These are phyloP conservation scores for Colletotrichum graminicola DNA, from an alignment of 2,329 filamentous ascomycete genomes.

Conservation along the genomic window DNA sequence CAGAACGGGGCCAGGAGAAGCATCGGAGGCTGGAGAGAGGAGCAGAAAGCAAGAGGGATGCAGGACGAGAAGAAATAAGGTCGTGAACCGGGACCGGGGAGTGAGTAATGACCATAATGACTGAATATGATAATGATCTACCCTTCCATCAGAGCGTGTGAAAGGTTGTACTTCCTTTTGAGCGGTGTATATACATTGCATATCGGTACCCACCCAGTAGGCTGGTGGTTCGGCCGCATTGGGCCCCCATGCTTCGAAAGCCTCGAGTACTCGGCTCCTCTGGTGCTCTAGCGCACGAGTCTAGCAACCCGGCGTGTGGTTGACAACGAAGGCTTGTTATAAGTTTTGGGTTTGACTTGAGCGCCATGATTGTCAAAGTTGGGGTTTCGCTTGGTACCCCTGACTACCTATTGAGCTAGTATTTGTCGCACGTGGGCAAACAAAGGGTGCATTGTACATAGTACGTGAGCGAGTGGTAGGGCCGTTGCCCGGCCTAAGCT, in stretches of 20 bases:
- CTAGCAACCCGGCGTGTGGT: neutral
- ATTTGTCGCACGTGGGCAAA: neutral
- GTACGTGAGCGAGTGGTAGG: neutral
- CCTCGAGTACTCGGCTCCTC: neutral
- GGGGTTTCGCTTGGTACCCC: neutral
- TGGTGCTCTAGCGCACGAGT: neutral
- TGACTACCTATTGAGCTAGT: neutral
- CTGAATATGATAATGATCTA: neutral
- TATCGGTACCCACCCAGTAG: neutral
- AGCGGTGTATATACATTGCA: neutral
- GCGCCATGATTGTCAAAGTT: neutral
- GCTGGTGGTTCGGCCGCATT: neutral
- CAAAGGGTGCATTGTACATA: neutral
- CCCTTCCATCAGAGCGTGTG: neutral
- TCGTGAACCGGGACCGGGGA: neutral
- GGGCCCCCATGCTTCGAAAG: neutral
- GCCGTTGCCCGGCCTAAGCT: neutral
- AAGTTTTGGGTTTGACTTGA: neutral
- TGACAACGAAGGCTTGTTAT: neutral
- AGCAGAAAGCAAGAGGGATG: slow-evolving; percentile 3
- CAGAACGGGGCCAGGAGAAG: slow-evolving; percentile 35
- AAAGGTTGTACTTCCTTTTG: neutral
- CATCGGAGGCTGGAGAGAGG: slow-evolving; percentile 35
- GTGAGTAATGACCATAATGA: slow-evolving; percentile 24
- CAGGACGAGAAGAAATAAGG: slow-evolving; percentile 3